Evolutionary conservation across 1,139 yeast genomes (phyloP), one percentile per base, ranked within the genome.

Genomic region (Sugiyamaella castrensis): DNA sequence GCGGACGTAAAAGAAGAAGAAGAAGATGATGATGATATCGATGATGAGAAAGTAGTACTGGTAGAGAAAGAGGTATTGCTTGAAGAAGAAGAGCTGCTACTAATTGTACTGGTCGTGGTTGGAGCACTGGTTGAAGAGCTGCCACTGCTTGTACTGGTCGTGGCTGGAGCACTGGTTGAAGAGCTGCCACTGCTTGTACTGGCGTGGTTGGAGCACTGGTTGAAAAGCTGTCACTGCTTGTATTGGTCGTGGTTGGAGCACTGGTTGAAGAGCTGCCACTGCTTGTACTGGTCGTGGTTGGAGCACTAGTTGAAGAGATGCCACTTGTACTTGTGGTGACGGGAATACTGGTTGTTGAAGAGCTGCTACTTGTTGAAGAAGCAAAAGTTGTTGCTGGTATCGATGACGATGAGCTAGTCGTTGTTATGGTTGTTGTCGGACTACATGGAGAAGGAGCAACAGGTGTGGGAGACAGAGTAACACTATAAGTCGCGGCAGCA

Each of bases 401-500:
- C 6, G 40, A 9, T 5, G 40, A 31, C 33, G 31, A 16, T 12
- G 37, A 8, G 31, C 29, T 9, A 15, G 44, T 32, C 24, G 37
- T n/a, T 26, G 44, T 24, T 16, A 15, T 12, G 26, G 28, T 13
- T 16, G 36, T n/a, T 4, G 43, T 11, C 10, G 43, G 37, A 19
- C 32, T 31, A 19, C 38, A 37, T 11, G 44, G 27, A 8, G 44
- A 33, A 15, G 42, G 35, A 11, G 40, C 40, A 4, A n/a, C 8
- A 2, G 51, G 51, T n/a, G 33, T 33, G 26, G 47, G 35, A 19
- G 12, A 7, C 2, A 30, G 11, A 7, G 47, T 11, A 9, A 42
- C 41, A 28, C 44, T 34, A 38, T 49, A 49, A 8, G 36, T 39
- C 7, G 34, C 32, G 15, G 45, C 40, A n/a, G 47, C 52, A 28